phyloP scores from a whole-genome alignment of 768 basidiomycete species.

The Termitomyces titanicus region DNA sequence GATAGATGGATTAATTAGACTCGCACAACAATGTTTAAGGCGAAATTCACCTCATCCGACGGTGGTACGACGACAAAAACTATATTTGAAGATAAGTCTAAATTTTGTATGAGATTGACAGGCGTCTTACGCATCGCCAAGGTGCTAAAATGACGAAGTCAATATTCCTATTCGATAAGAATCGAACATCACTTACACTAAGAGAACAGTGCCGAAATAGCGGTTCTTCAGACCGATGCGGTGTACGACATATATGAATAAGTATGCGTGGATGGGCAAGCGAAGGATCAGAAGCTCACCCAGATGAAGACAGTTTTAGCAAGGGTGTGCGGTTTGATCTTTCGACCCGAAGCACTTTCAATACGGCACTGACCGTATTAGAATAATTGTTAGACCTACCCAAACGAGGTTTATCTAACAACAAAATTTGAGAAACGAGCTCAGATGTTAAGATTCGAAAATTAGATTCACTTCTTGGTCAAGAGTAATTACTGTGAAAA shows the following conservation, averaged over 20 bases:
- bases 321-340: constrained; percentile 21
- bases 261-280: background rate
- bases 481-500: constrained; percentile 23
- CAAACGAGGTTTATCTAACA: constrained; percentile 24
- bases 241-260: background rate
- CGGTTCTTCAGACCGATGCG: constrained; percentile 18
- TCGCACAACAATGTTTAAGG: background rate
- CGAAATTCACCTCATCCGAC: constrained; percentile 12
- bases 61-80: constrained; percentile 12
- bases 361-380: background rate
- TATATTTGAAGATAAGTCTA: background rate
- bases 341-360: background rate
- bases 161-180: background rate
- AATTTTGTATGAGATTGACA: background rate
- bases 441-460: background rate
- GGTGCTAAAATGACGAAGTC: constrained; percentile 5
- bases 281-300: constrained; percentile 9
- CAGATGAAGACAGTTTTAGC: constrained; percentile 22
- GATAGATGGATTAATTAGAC: background rate
- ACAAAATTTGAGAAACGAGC: background rate
- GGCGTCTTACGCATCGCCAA: constrained; percentile 9
- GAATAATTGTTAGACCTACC: constrained; percentile 11
- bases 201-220: constrained; percentile 22
- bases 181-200: constrained; percentile 17
- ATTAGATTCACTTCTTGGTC: constrained; percentile 19